A percentile compares a stretch with the other conserved stretches of the same genome.
These are phyloP conservation scores for Prunus mongolica DNA, from an alignment of 306 rosid genomes.

Conservation along the genomic window DNA sequence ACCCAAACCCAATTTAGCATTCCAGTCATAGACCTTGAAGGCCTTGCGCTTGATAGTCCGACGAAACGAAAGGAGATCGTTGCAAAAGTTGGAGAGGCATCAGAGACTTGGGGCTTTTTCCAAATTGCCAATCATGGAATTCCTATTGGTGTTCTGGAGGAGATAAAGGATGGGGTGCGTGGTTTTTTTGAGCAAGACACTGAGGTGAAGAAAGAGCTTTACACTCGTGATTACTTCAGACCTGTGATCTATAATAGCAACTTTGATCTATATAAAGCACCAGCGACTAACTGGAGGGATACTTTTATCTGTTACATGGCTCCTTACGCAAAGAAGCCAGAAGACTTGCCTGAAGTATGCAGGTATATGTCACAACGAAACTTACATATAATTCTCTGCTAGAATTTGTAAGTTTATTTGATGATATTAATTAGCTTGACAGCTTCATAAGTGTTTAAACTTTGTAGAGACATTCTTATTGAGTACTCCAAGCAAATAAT, in stretches of 20 bases:
- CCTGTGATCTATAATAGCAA: slow-evolving; percentile 26
- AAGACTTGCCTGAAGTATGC: slow-evolving; percentile 12
- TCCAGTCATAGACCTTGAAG: slow-evolving; percentile 37
- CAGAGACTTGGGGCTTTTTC: slow-evolving; percentile 42
- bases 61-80: slow-evolving; percentile 17
- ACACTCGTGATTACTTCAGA: slow-evolving; percentile 15
- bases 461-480: neutral
- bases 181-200: slow-evolving; percentile 38
- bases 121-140: slow-evolving; percentile 46
- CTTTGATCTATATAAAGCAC: slow-evolving; percentile 20
- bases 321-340: neutral
- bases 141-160: slow-evolving; percentile 28
- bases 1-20: slow-evolving; percentile 12
- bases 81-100: slow-evolving; percentile 27
- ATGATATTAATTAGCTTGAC: neutral
- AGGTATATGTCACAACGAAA: neutral
- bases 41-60: slow-evolving; percentile 2
- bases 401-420: neutral
- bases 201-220: slow-evolving; percentile 27
- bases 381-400: neutral
- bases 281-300: slow-evolving; percentile 21
- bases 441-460: neutral
- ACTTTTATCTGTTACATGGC: slow-evolving; percentile 11
- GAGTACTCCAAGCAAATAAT: slow-evolving; percentile 5
- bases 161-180: slow-evolving; percentile 26